These are phyloP conservation scores for Pyrrhoderma noxium DNA, from an alignment of 1,284 basidiomycete genomes.

Conservation along the genomic window DNA sequence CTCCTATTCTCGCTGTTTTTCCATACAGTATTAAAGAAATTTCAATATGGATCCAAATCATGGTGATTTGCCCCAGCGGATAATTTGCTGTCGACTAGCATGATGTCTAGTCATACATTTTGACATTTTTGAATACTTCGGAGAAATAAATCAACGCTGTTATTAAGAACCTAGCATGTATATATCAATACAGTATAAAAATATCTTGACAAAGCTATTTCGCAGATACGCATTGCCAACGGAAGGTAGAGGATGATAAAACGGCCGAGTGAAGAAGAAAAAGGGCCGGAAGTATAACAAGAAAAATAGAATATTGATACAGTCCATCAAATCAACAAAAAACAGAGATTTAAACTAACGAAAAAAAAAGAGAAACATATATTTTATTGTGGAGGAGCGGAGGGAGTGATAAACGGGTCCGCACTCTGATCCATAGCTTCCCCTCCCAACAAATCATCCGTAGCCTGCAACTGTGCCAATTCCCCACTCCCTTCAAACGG, in stretches of 20 bases:
- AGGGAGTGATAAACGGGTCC: conserved; percentile 47
- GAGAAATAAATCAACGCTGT: too few species aligned
- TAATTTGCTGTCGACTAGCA: too few species aligned
- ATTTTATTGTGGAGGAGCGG: not conserved
- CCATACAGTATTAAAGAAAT: too few species aligned
- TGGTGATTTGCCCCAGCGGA: too few species aligned
- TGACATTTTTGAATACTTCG: too few species aligned
- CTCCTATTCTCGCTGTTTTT: too few species aligned
- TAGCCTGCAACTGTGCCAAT: conserved; percentile 46
- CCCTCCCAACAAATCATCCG: conserved; percentile 49
- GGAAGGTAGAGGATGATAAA: not conserved
- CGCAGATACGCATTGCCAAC: not conserved
- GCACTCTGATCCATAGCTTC: conserved; percentile 49
- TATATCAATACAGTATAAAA: too few species aligned
- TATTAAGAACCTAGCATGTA: too few species aligned
- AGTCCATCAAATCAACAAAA: not conserved
- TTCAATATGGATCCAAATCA: too few species aligned
- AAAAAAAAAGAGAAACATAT: not conserved
- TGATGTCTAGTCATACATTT: too few species aligned
- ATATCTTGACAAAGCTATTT: too few species aligned
- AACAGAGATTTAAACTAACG: not conserved
- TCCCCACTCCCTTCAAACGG: conserved; percentile 47
- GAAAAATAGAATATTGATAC: not conserved
- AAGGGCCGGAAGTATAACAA: not conserved
- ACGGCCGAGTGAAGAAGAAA: not conserved